Evolutionary conservation across 441 rosid genomes (phyloP).

Genomic region (Euphorbia neoarborescens): DNA sequence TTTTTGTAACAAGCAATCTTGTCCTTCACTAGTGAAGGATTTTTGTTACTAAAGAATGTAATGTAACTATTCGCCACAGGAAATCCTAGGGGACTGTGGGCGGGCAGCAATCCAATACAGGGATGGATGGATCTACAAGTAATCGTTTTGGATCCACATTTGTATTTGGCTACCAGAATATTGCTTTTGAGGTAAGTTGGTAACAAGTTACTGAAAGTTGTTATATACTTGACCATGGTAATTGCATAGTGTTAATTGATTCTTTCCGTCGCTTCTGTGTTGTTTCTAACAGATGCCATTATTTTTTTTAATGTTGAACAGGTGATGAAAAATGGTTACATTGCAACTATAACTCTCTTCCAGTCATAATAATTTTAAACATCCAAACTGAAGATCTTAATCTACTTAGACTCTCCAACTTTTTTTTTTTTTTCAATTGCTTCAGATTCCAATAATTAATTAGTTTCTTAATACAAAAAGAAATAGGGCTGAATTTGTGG

Average conservation of each 20-base stretch:
- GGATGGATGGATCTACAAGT: slow-evolving; percentile 87
- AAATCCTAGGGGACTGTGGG: slow-evolving; percentile 91
- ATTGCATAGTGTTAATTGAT: neutral
- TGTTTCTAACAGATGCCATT: slow-evolving; percentile 19
- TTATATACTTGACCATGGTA: neutral
- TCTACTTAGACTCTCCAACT: neutral
- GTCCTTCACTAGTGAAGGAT: neutral
- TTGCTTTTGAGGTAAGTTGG: slow-evolving; percentile 78
- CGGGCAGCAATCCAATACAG: slow-evolving; percentile 96
- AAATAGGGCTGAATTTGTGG: too few species aligned
- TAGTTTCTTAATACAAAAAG: neutral
- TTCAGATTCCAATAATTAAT: neutral
- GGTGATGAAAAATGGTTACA: slow-evolving; percentile 95
- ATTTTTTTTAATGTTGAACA: slow-evolving; percentile 23
- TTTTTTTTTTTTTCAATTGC: neutral
- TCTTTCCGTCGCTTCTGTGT: neutral
- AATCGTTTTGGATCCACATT: slow-evolving; percentile 96
- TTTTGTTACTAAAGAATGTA: slow-evolving; percentile 15
- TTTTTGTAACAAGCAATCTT: neutral
- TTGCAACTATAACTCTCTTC: slow-evolving; percentile 83
- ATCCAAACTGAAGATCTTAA: neutral
- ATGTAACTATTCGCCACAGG: slow-evolving; percentile 38
- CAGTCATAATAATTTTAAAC: slow-evolving; percentile 41
- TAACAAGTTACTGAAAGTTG: neutral
- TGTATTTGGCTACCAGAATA: slow-evolving; percentile 86